These are phyloP conservation scores for Aspergillus brunneoviolaceus DNA, from an alignment of 2,329 filamentous ascomycete species.

Conservation along the genomic window DNA sequence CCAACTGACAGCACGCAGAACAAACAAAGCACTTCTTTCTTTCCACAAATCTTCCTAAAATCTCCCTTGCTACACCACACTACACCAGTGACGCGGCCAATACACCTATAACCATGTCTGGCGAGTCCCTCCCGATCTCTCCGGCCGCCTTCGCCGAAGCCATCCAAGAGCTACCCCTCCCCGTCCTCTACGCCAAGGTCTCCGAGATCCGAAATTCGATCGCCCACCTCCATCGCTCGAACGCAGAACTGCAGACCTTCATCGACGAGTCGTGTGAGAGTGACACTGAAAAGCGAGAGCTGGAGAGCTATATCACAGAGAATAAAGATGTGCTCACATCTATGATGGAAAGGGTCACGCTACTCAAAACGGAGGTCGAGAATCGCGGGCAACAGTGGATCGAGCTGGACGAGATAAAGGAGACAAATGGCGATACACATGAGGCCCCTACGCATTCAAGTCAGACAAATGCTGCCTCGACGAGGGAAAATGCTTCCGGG, in stretches of 20 bases:
- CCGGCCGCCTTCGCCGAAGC: slow-evolving; percentile 55
- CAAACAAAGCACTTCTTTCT: too few species aligned
- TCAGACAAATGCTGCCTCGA: background rate
- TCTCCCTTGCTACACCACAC: too few species aligned
- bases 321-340: slow-evolving; percentile 57
- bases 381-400: slow-evolving; percentile 56
- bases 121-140: slow-evolving; percentile 50
- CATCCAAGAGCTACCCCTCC: slow-evolving; percentile 57
- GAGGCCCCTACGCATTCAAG: background rate
- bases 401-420: slow-evolving; percentile 25
- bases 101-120: slow-evolving; percentile 46
- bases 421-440: background rate
- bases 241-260: slow-evolving; percentile 56
- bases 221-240: slow-evolving; percentile 57
- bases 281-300: slow-evolving; percentile 45
- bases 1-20: background rate
- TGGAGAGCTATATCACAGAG: slow-evolving; percentile 50
- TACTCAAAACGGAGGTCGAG: slow-evolving; percentile 55
- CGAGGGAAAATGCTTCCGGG: background rate
- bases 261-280: slow-evolving; percentile 51
- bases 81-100: background rate
- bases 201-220: slow-evolving; percentile 62
- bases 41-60: too few species aligned
- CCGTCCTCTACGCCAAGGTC: slow-evolving; percentile 60
- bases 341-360: slow-evolving; percentile 55